These are phyloP conservation scores for Vanderwaltozyma yarrowii DNA, from an alignment of 805 yeast species.

Conservation along the genomic window DNA sequence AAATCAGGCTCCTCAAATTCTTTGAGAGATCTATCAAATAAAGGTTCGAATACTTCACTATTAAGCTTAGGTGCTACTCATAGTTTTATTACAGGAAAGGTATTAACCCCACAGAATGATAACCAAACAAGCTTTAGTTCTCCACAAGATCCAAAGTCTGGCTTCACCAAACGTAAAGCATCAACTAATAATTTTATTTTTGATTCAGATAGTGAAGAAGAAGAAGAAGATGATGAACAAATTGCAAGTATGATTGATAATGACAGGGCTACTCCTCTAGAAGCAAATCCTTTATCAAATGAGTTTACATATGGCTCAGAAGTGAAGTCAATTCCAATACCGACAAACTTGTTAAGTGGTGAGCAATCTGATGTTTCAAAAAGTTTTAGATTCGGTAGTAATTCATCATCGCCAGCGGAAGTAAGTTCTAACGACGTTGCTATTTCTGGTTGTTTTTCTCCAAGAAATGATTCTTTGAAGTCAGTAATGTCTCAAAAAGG, in stretches of 20 bases:
- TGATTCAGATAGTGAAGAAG: constrained; percentile 25
- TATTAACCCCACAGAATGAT: constrained; percentile 6
- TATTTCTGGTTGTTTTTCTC: constrained; percentile 32
- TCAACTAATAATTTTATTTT: constrained; percentile 22
- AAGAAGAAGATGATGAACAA: constrained; percentile 7
- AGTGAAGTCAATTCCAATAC: constrained; percentile 1
- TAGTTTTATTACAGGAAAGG: constrained; percentile 26
- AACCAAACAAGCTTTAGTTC: constrained; percentile 4
- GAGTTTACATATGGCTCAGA: no score
- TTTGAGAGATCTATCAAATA: constrained; percentile 14
- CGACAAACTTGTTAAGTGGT: constrained; percentile 3
- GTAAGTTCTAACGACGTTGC: constrained; percentile 35
- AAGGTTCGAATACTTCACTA: constrained; percentile 6
- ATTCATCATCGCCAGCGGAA: constrained; percentile 16
- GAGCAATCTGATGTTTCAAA: neutral
- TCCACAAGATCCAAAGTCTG: neutral
- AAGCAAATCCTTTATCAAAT: neutral
- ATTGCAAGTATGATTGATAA: neutral
- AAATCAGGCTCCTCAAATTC: constrained; percentile 16
- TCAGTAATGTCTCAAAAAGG: constrained; percentile 16
- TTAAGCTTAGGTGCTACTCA: constrained; percentile 10
- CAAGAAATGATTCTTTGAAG: constrained; percentile 18
- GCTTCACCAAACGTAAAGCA: constrained; percentile 8
- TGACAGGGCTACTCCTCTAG: neutral
- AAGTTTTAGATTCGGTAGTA: constrained; percentile 5